Percentiles rank a stretch among this genome's conserved stretches.
Conservation (phyloP, 2,329 filamentous ascomycete genomes). For the Aspergillus persii region DNA sequence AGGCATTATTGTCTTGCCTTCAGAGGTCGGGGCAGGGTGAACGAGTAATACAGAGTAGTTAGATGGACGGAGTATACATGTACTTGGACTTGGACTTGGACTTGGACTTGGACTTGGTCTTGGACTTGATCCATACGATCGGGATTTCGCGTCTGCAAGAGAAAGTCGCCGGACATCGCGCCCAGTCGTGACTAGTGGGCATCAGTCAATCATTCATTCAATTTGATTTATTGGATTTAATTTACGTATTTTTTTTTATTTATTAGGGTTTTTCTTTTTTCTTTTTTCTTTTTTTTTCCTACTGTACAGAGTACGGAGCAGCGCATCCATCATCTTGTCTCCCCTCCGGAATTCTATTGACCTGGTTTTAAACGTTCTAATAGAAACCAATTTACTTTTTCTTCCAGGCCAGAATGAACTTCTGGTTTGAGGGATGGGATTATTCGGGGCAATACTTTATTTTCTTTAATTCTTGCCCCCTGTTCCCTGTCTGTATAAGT, state of each 20-base stretch:
- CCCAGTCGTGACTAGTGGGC: neutral
- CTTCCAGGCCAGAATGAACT: neutral
- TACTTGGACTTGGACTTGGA: conserved; percentile 1
- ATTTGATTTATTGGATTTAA: too few relatives aligned
- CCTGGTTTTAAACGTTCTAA: neutral
- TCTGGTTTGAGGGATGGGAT: neutral
- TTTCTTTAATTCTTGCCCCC: neutral
- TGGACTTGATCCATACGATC: conserved; percentile 24
- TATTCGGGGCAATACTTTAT: neutral
- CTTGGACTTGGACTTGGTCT: neutral
- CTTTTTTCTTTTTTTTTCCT: neutral
- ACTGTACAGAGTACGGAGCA: neutral
- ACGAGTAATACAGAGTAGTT: too few relatives aligned
- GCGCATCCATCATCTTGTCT: neutral
- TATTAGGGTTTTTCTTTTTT: neutral
- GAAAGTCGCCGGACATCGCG: conserved; percentile 18
- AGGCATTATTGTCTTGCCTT: neutral
- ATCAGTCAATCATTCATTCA: neutral
- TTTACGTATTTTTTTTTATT: neutral
- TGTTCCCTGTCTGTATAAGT: conserved; percentile 2
- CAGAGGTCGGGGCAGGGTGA: too few relatives aligned
- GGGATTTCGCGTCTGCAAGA: conserved; percentile 20
- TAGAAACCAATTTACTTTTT: neutral
- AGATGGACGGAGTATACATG: too few relatives aligned
- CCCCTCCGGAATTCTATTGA: neutral